Evolutionary conservation across 108 stramenopile species (phyloP).

Genomic region (Nitzschia palea): DNA sequence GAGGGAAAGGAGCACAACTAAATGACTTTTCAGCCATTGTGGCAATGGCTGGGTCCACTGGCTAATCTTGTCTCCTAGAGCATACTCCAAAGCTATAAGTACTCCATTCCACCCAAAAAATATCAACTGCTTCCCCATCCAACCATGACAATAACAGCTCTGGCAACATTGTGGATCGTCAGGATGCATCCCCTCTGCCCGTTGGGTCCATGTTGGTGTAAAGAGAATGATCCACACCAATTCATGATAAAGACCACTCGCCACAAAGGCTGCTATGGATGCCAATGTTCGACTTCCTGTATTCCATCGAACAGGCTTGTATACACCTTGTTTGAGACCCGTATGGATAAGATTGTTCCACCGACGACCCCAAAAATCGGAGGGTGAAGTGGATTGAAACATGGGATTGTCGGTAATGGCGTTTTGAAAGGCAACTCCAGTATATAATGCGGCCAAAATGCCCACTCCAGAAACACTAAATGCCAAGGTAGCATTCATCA

Average conservation of each 20-base stretch:
- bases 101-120: conserved; percentile 25
- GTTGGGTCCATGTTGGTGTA: not conserved
- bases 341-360: conserved; percentile 73
- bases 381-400: conserved; percentile 48
- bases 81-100: conserved; percentile 22
- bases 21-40: not conserved
- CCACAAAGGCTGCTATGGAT: conserved; percentile 54
- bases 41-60: conserved; percentile 3
- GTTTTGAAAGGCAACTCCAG: conserved; percentile 8
- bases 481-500: conserved; percentile 3
- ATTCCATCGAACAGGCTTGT: conserved; percentile 52
- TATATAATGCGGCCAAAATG: not conserved
- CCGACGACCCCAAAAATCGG: conserved; percentile 75
- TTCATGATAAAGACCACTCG: conserved; percentile 73
- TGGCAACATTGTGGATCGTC: conserved; percentile 4
- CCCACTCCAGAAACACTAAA: not conserved
- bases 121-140: conserved; percentile 15
- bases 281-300: conserved; percentile 32
- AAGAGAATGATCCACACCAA: conserved; percentile 27
- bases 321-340: conserved; percentile 70
- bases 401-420: conserved; percentile 44
- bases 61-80: not conserved
- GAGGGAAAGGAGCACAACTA: conserved; percentile 10
- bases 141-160: conserved; percentile 12
- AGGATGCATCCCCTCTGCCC: not conserved